A percentile compares a stretch with the other conserved stretches of the same genome.
phyloP scores from a whole-genome alignment of 495 filamentous ascomycete genomes.

The Penicillium crystallinum region DNA sequence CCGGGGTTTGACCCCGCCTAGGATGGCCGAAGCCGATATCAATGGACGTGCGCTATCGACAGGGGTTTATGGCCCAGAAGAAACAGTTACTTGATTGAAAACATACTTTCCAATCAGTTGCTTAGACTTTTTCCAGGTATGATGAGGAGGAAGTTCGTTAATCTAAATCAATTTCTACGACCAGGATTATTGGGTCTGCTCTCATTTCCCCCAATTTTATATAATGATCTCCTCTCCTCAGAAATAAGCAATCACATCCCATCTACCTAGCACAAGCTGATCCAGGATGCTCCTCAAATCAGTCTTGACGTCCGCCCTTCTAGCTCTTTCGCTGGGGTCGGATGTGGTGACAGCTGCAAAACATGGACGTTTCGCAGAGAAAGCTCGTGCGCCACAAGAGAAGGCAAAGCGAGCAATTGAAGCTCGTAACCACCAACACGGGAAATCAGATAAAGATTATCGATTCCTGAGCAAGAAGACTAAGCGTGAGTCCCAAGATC shows the following conservation, averaged over 20 bases:
- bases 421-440: constrained; percentile 21
- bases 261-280: not conserved
- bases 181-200: not conserved
- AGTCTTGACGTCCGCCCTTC: constrained; percentile 24
- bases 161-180: not conserved
- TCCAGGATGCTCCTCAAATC: constrained; percentile 29
- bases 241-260: not conserved
- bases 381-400: constrained; percentile 77
- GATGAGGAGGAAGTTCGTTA: not conserved
- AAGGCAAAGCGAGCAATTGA: constrained; percentile 73
- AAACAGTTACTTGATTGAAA: constrained; percentile 6
- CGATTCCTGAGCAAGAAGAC: constrained; percentile 37
- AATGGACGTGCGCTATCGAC: constrained; percentile 7
- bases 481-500: constrained; percentile 21
- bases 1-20: constrained; percentile 12
- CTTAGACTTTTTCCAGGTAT: not conserved
- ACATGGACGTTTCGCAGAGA: constrained; percentile 39
- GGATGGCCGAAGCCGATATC: constrained; percentile 7
- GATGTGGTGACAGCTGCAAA: constrained; percentile 22
- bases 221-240: not conserved
- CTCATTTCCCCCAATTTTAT: not conserved
- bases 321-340: constrained; percentile 25
- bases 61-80: constrained; percentile 10
- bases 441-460: constrained; percentile 21
- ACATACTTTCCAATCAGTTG: not conserved